Evolutionary conservation across 2,329 filamentous ascomycete genomes (phyloP), one percentile per base, ranked within the genome.

Genomic region (Zelopaecilomyces penicillatus): DNA sequence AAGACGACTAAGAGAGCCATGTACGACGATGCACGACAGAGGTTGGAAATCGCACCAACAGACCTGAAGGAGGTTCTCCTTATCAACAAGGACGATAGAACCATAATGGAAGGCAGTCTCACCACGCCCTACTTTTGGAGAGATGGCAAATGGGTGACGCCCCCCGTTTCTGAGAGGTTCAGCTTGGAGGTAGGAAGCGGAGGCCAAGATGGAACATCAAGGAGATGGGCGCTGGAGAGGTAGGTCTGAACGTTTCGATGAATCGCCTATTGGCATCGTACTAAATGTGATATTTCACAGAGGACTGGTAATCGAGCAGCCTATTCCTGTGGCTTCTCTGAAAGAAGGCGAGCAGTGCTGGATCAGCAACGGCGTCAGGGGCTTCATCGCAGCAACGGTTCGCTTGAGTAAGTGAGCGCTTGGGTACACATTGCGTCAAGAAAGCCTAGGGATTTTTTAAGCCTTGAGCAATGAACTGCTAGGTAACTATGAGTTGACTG

Each of bases 341-440:
- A 59, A 71, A 4, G 72, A 87, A 51, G 86, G 83, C 1, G 90
- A 96, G 62, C 74, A 82, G 43, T 85, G 90, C 50, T 95, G 88
- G 85, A 67, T 96, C 43, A 95, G 89, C 62, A 96, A 91, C 62
- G 89, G 86, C 0, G 84, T 91, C 2, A 76, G 85, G 51, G 91
- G 91, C 0, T 95, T 95, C 53, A 70, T 82, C 9, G 68, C 61
- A 46, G 77, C 75, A 0, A 66, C 52, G 35, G 51, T 76, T 31
- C 53, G 49, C 12, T 50, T 69, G 10, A 43, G 19, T 3, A 19
- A 19, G 19, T 19, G 19, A 19, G 19, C 19, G 19, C 19, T 19
- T 19, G 19, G 19, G 19, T 19, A 19, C 19, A 19, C 19, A 19
- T 19, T 19, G 19, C 19, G 19, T 19, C 19, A 19, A 19, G 19